These are phyloP conservation scores for Castanopsis chinensis DNA, from an alignment of 306 rosid genomes.

Conservation along the genomic window DNA sequence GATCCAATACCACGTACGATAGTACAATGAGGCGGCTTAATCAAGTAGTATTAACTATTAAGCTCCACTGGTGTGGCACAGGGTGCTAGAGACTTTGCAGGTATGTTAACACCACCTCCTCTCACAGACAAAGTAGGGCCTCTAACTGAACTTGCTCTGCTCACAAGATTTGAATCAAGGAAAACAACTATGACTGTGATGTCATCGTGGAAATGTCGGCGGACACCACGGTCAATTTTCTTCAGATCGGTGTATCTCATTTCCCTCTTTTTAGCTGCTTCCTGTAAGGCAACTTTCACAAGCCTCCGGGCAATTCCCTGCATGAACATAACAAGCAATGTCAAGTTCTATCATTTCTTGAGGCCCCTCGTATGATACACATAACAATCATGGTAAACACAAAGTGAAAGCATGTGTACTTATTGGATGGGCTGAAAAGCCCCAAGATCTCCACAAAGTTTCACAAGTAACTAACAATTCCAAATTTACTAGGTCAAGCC, in stretches of 20 bases:
- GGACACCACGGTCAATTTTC: slow-evolving; percentile 86
- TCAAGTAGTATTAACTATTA: slow-evolving; percentile 19
- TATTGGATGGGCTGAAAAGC: not conserved
- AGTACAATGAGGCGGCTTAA: slow-evolving; percentile 18
- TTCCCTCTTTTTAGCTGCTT: slow-evolving; percentile 93
- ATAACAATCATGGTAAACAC: not conserved
- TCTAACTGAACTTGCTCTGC: slow-evolving; percentile 58
- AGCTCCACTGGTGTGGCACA: slow-evolving; percentile 33
- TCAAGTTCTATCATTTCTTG: slow-evolving; percentile 14
- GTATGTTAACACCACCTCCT: slow-evolving; percentile 59
- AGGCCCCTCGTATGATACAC: not conserved
- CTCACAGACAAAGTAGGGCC: slow-evolving; percentile 63
- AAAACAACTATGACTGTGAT: slow-evolving; percentile 74
- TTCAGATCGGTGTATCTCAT: slow-evolving; percentile 90
- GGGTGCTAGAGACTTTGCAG: slow-evolving; percentile 41
- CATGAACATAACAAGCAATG: slow-evolving; percentile 9
- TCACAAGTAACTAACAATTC: not conserved
- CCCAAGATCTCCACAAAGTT: not conserved
- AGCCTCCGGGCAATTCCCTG: slow-evolving; percentile 92
- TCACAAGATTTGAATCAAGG: slow-evolving; percentile 76
- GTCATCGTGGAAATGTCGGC: slow-evolving; percentile 92
- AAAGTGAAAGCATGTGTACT: not conserved
- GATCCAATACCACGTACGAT: slow-evolving; percentile 25
- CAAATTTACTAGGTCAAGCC: not conserved
- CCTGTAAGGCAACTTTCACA: slow-evolving; percentile 71